Evolutionary conservation across 179 eudicot genomes (phyloP).

Genomic region (Gypsophila paniculata): DNA sequence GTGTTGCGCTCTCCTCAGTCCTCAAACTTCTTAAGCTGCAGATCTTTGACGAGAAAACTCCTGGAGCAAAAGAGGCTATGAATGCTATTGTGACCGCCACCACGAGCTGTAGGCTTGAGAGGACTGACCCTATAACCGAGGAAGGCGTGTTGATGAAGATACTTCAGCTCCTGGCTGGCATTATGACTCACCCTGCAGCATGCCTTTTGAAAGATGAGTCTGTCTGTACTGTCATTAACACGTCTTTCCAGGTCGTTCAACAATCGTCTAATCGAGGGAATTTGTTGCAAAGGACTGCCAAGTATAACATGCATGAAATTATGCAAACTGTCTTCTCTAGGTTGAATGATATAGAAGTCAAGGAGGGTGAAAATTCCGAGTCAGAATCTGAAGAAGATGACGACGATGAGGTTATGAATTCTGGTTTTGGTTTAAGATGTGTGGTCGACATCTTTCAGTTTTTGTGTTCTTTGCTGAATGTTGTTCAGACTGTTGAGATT

Average conservation of each 20-base stretch:
- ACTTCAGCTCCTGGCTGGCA: conserved; percentile 41
- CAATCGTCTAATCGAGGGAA: conserved; percentile 60
- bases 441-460: conserved; percentile 86
- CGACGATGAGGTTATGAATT: conserved; percentile 26
- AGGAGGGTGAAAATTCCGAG: conserved; percentile 55
- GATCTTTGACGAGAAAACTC: conserved; percentile 65
- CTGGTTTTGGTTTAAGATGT: conserved; percentile 56
- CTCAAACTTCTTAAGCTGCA: conserved; percentile 55
- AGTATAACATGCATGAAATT: conserved; percentile 74
- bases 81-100: conserved; percentile 49
- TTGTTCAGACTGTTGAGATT: conserved; percentile 51
- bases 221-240: conserved; percentile 70
- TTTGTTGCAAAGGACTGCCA: conserved; percentile 60
- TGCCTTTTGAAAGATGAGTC: conserved; percentile 58
- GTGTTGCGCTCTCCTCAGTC: conserved; percentile 59
- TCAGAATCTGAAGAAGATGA: conserved; percentile 56
- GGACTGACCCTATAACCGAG: conserved; percentile 48
- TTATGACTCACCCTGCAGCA: conserved; percentile 60
- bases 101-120: conserved; percentile 70
- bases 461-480: conserved; percentile 82
- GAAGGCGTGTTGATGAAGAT: conserved; percentile 75
- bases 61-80: conserved; percentile 63
- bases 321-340: conserved; percentile 58
- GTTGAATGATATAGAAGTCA: conserved; percentile 54
- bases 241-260: conserved; percentile 77